Evolutionary conservation across 805 yeast species (phyloP).

Genomic region (Lipomyces lipofer): DNA sequence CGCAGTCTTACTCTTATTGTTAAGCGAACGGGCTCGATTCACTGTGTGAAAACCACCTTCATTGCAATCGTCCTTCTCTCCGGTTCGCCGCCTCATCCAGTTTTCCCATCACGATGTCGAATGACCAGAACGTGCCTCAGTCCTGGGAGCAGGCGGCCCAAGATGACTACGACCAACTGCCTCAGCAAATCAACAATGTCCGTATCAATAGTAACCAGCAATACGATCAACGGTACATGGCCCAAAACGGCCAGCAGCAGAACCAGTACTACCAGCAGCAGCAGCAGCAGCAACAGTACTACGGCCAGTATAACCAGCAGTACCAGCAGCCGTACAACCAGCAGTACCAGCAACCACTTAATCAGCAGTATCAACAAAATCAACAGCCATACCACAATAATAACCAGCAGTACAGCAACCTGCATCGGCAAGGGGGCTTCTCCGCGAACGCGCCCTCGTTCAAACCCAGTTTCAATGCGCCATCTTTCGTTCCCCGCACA

Average conservation of each 20-base stretch:
- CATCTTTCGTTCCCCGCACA: constrained; percentile 13
- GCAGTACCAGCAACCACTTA: constrained; percentile 20
- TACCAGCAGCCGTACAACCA: constrained; percentile 19
- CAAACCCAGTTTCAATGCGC: constrained; percentile 21
- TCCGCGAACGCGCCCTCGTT: constrained; percentile 24
- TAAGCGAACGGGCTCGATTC: no score
- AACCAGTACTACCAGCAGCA: constrained; percentile 19
- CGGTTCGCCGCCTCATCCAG: not conserved
- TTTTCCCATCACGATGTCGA: constrained; percentile 6
- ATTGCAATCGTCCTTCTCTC: no score
- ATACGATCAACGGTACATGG: constrained; percentile 1
- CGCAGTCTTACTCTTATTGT: no score
- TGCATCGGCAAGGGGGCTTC: constrained; percentile 8
- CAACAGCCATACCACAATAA: constrained; percentile 26
- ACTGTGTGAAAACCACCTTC: no score
- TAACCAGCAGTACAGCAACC: constrained; percentile 30
- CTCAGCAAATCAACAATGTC: constrained; percentile 16
- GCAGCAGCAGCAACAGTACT: constrained; percentile 12
- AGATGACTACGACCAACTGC: constrained; percentile 26
- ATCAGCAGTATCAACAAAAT: constrained; percentile 21
- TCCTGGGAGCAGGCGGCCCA: constrained; percentile 29
- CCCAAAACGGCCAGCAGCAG: constrained; percentile 13
- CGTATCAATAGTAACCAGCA: constrained; percentile 4
- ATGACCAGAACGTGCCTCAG: constrained; percentile 25
- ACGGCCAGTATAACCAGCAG: constrained; percentile 13